Conservation (phyloP, 768 basidiomycete genomes). For the Glaciozyma martinii region DNA sequence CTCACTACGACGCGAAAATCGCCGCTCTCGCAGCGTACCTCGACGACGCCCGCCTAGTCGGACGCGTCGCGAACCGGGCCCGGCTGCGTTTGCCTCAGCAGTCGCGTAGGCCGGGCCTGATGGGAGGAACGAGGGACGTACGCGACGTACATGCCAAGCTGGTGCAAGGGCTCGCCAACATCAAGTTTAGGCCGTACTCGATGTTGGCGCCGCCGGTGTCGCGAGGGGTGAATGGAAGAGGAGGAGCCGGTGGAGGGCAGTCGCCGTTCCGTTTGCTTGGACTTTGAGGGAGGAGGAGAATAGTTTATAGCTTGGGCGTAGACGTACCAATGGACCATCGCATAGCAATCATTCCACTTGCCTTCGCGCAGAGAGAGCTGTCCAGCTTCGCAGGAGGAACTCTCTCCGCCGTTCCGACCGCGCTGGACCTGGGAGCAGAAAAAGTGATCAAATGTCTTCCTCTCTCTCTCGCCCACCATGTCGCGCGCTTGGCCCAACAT, state of each 20-base stretch:
- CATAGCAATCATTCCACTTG: too few relatives aligned
- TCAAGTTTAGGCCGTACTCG: constrained; percentile 14
- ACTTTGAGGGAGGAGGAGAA: background rate
- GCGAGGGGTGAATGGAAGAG: background rate
- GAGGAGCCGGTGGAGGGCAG: background rate
- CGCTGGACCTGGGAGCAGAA: background rate
- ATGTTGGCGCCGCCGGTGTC: background rate
- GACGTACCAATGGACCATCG: too few relatives aligned
- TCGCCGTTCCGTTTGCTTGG: background rate
- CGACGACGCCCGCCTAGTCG: constrained; percentile 30
- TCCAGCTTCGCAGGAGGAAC: too few relatives aligned
- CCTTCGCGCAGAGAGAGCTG: too few relatives aligned
- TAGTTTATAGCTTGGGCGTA: too few relatives aligned
- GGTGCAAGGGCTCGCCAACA: constrained; percentile 11
- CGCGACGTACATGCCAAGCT: constrained; percentile 19
- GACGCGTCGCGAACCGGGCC: constrained; percentile 30
- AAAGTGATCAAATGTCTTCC: constrained; percentile 1
- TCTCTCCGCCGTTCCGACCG: background rate
- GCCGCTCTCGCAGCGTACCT: constrained; percentile 34
- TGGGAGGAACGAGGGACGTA: constrained; percentile 6
- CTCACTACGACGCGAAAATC: constrained; percentile 30
- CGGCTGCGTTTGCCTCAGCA: constrained; percentile 21
- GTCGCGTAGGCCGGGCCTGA: constrained; percentile 19
- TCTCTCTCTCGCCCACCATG: background rate
- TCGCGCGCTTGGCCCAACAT: constrained; percentile 50